Evolutionary conservation across 495 filamentous ascomycete species (phyloP), one percentile per base, ranked within the genome.

Genomic region (Pseudevernia furfuracea): DNA sequence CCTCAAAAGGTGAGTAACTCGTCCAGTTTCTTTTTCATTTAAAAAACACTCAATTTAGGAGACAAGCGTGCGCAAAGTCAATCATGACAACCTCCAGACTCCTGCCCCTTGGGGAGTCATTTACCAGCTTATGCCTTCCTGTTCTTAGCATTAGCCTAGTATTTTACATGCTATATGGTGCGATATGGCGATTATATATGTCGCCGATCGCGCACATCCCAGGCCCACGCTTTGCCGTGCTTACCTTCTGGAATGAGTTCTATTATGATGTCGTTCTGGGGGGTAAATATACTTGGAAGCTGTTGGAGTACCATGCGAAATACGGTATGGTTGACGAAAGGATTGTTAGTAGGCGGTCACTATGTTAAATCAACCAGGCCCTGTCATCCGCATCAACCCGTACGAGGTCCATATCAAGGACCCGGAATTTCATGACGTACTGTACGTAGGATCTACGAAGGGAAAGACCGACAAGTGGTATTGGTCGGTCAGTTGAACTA

Each of bases 401-500:
- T 56, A 43, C 52, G 67, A 71, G 44, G 17, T 71, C 32, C 67
- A 71, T 49, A 49, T 71, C 44, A 64, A 64, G 9, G 67, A 71
- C 53, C 59, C 67, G 3, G 60, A 61, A 17, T 69, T 64, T 53
- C 52, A 60, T 23, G 69, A 71, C 49, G 69, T 73, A 34, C 70
- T 79, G 9, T 78, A 78, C 52, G 73, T 76, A 15, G 61, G 70
- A 7, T 59, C 64, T 2, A 68, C 67, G 3, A 69, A 66, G 15
- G 39, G 66, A 14, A 76, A 74, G 53, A 68, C 71, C 30, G 71
- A 79, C 56, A 80, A 80, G 60, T 75, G 77, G 61, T 66, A 70
- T 30, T 68, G 70, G 58, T 73, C 71, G 39, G 39, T 41, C 39
- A 41, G 39, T 41, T 41, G 39, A 41, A 15, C 39, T 17, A 11